phyloP scores from a whole-genome alignment of 2,329 filamentous ascomycete species.

The Pseudocercospora fijiensis region DNA sequence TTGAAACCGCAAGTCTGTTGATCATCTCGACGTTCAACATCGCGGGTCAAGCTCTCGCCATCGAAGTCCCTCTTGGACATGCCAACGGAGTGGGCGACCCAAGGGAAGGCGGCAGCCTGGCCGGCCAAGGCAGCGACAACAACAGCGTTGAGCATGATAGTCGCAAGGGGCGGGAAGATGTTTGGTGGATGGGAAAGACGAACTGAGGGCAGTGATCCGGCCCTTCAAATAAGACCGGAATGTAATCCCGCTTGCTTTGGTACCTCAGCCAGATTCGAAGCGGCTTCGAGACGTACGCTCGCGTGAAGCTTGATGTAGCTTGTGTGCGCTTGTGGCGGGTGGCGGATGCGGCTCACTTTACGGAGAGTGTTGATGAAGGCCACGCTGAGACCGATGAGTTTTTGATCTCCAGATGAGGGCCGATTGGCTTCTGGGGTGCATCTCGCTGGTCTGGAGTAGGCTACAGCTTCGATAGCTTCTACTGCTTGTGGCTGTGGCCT shows the following conservation, averaged over 20 bases:
- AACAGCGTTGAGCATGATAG: conserved; percentile 13
- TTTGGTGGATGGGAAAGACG: not conserved
- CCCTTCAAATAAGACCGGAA: not conserved
- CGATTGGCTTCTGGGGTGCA: not conserved
- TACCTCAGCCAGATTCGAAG: not conserved
- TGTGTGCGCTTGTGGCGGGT: not conserved
- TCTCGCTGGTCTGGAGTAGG: not conserved
- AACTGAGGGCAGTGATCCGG: not conserved
- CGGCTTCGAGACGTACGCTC: not conserved
- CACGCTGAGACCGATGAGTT: not conserved
- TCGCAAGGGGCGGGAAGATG: not conserved
- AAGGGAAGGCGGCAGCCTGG: conserved; percentile 42
- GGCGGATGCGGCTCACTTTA: not conserved
- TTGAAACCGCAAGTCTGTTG: conserved; percentile 42
- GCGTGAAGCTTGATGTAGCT: conserved; percentile 1
- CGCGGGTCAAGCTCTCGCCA: conserved; percentile 40
- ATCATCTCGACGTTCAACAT: conserved; percentile 15
- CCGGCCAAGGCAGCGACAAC: conserved; percentile 29
- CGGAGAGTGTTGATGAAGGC: not conserved
- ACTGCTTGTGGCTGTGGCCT: not conserved
- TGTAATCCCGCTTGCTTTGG: not conserved
- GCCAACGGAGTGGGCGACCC: conserved; percentile 37
- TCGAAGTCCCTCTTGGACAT: conserved; percentile 27
- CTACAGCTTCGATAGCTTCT: not conserved
- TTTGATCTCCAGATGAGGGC: not conserved